A percentile compares a stretch with the other conserved stretches of the same genome.
Conservation (phyloP, 2,329 filamentous ascomycete genomes). For the Diaporthe amygdali region DNA sequence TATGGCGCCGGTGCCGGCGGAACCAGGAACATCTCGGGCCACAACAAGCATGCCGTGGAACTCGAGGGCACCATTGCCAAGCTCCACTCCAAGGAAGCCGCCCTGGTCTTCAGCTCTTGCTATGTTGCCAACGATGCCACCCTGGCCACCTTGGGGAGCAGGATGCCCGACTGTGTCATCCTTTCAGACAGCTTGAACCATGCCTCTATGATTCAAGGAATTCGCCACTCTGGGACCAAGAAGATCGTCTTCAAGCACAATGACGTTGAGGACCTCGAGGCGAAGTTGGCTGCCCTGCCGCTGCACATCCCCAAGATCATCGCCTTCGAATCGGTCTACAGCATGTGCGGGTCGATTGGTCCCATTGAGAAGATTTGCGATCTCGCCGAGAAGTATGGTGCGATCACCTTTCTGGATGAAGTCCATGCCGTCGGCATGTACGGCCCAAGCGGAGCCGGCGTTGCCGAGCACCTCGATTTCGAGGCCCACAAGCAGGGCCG, state of each 20-base stretch:
- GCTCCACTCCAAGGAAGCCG: slow-evolving; percentile 89
- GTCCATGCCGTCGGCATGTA: slow-evolving; percentile 99
- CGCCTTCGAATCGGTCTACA: slow-evolving; percentile 98
- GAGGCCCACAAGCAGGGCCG: slow-evolving; percentile 80
- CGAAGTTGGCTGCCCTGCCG: slow-evolving; percentile 87
- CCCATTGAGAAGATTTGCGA: slow-evolving; percentile 97
- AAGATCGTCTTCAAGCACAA: slow-evolving; percentile 99
- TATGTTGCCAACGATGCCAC: slow-evolving; percentile 99
- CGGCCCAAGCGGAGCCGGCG: slow-evolving; percentile 91
- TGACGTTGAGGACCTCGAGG: slow-evolving; percentile 89
- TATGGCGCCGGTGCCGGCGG: slow-evolving; percentile 96
- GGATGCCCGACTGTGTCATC: slow-evolving; percentile 95
- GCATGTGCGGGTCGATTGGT: slow-evolving; percentile 97
- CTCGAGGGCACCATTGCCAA: slow-evolving; percentile 84
- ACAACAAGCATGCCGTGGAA: slow-evolving; percentile 91
- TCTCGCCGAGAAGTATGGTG: slow-evolving; percentile 95
- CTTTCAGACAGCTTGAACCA: slow-evolving; percentile 98
- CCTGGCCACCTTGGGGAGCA: slow-evolving; percentile 93
- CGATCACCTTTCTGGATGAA: slow-evolving; percentile 96
- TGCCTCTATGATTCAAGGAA: slow-evolving; percentile 99
- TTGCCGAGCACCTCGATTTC: slow-evolving; percentile 96
- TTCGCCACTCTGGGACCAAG: slow-evolving; percentile 93
- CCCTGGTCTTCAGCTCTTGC: slow-evolving; percentile 95
- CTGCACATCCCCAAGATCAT: slow-evolving; percentile 93
- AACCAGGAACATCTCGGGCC: slow-evolving; percentile 96